These are phyloP conservation scores for Lactarius tabidus DNA, from an alignment of 768 basidiomycete species.

Conservation along the genomic window DNA sequence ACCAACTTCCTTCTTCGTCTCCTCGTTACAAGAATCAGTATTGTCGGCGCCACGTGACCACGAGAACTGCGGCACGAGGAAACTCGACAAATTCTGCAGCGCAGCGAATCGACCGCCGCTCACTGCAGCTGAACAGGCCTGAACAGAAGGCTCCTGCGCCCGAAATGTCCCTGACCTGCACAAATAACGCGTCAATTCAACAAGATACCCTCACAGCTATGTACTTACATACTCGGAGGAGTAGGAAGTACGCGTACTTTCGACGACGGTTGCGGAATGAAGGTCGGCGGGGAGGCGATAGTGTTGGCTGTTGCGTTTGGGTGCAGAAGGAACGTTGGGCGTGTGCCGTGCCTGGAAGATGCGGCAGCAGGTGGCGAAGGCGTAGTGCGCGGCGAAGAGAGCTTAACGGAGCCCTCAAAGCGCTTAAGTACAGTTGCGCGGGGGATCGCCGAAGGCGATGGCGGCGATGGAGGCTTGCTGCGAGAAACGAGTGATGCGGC, in stretches of 20 bases:
- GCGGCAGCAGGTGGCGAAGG: conserved; percentile 35
- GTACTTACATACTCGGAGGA: conserved; percentile 35
- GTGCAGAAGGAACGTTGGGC: conserved; percentile 62
- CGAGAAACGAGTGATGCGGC: conserved; percentile 7
- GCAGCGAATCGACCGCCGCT: conserved; percentile 33
- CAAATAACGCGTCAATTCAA: neutral
- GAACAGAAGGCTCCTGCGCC: conserved; percentile 25
- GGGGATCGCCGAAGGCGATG: conserved; percentile 51
- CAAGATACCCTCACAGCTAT: conserved; percentile 12
- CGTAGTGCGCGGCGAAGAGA: conserved; percentile 28
- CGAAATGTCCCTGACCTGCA: neutral
- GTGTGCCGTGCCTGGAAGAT: conserved; percentile 34
- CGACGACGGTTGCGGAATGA: conserved; percentile 31
- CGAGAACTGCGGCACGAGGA: conserved; percentile 47
- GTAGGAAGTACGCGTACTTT: conserved; percentile 40
- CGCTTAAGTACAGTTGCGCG: conserved; percentile 39
- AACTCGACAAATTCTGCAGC: conserved; percentile 56
- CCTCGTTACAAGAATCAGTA: neutral
- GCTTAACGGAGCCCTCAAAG: conserved; percentile 30
- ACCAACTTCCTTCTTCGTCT: conserved; percentile 8
- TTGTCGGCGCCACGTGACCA: conserved; percentile 29
- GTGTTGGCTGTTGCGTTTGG: conserved; percentile 37
- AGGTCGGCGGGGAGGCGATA: conserved; percentile 29
- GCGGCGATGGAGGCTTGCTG: conserved; percentile 5
- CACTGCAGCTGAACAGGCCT: conserved; percentile 32